Evolutionary conservation across 768 basidiomycete genomes (phyloP).

Genomic region (Trametes maxima): DNA sequence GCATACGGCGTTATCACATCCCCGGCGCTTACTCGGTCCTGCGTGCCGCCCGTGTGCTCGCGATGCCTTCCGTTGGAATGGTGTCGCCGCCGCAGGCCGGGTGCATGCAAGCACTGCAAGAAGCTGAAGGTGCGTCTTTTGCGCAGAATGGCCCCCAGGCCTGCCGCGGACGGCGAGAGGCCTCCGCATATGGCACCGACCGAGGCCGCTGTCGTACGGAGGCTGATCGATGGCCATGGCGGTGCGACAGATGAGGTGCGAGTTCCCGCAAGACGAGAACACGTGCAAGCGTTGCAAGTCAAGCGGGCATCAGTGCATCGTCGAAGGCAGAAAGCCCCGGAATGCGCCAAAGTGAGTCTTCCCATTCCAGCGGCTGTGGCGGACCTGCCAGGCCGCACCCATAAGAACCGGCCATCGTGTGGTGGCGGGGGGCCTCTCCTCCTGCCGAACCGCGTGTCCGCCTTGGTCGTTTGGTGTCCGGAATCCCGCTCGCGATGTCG

Average conservation of each 20-base stretch:
- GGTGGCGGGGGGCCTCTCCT: conserved; percentile 3
- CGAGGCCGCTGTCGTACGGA: conserved; percentile 13
- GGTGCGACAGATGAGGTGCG: conserved; percentile 77
- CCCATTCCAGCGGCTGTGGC: conserved; percentile 15
- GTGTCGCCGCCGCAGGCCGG: conserved; percentile 50
- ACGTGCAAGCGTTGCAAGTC: conserved; percentile 79
- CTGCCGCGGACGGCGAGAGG: conserved; percentile 4
- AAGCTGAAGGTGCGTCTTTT: conserved; percentile 71
- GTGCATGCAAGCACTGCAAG: conserved; percentile 87
- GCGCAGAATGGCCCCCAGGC: neutral
- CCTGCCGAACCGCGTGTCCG: neutral
- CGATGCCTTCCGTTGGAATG: neutral
- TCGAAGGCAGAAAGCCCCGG: conserved; percentile 79
- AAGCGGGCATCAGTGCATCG: conserved; percentile 76
- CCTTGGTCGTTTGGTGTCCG: neutral
- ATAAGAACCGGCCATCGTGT: conserved; percentile 11
- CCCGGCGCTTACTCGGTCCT: conserved; percentile 6
- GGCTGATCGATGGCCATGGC: conserved; percentile 18
- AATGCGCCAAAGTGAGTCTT: conserved; percentile 78
- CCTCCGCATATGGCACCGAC: neutral
- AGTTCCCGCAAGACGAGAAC: conserved; percentile 69
- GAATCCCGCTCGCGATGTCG: neutral
- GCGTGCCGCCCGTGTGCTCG: conserved; percentile 3
- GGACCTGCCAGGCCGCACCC: conserved; percentile 4
- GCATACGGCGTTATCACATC: conserved; percentile 12